These are phyloP conservation scores for Polytolypa hystricis DNA, from an alignment of 2,329 filamentous ascomycete genomes.

Conservation along the genomic window DNA sequence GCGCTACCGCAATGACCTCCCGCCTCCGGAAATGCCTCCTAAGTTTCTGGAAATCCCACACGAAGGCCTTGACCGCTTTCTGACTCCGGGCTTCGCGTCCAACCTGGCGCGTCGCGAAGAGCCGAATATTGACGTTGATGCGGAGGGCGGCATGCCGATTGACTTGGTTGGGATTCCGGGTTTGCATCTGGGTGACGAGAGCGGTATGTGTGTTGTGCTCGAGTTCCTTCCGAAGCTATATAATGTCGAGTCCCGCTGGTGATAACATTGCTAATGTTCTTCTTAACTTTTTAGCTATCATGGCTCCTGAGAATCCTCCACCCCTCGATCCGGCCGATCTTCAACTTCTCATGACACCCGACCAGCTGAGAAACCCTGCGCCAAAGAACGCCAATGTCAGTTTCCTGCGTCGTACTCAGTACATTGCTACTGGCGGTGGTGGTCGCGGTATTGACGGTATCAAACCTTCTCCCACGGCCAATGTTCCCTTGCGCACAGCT, in stretches of 20 bases:
- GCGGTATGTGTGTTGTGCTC: slow-evolving; percentile 47
- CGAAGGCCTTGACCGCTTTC: slow-evolving; percentile 82
- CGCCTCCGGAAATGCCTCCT: slow-evolving; percentile 84
- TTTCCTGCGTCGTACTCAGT: slow-evolving; percentile 92
- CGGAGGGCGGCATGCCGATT: slow-evolving; percentile 93
- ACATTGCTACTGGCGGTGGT: slow-evolving; percentile 48
- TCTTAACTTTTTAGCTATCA: slow-evolving; percentile 53
- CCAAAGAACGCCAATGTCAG: slow-evolving; percentile 68
- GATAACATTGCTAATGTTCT: no score
- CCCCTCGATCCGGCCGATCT: slow-evolving; percentile 73
- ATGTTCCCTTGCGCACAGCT: slow-evolving; percentile 15
- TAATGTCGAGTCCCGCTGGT: no score
- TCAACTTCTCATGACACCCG: slow-evolving; percentile 68
- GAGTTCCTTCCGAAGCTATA: no score
- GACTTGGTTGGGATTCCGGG: slow-evolving; percentile 91
- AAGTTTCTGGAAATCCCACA: slow-evolving; percentile 97
- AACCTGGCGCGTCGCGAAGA: slow-evolving; percentile 83
- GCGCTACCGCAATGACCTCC: slow-evolving; percentile 89
- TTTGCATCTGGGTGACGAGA: slow-evolving; percentile 89
- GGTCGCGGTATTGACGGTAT: slow-evolving; percentile 24
- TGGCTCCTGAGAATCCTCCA: slow-evolving; percentile 61
- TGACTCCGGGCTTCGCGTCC: slow-evolving; percentile 79
- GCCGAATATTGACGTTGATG: slow-evolving; percentile 92
- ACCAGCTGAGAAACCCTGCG: slow-evolving; percentile 74
- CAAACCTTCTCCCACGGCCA: slow-evolving; percentile 16